phyloP scores from a whole-genome alignment of 2,329 filamentous ascomycete species.

The Ilyonectria mors-panacis region DNA sequence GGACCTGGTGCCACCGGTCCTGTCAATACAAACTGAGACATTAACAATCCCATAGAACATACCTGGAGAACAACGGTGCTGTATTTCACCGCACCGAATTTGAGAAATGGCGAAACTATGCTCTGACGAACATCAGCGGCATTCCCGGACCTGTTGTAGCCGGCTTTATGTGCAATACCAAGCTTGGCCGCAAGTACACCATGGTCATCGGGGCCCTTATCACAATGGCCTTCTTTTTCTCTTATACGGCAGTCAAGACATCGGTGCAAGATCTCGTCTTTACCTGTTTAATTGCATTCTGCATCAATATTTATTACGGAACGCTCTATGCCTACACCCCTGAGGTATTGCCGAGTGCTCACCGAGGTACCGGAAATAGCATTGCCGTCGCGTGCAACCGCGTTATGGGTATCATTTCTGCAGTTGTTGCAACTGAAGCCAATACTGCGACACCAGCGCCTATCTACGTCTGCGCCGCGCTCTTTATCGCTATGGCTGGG shows the following conservation, averaged over 20 bases:
- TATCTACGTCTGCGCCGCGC: slow-evolving; percentile 77
- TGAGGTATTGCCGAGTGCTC: slow-evolving; percentile 75
- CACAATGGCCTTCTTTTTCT: slow-evolving; percentile 82
- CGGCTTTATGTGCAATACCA: slow-evolving; percentile 73
- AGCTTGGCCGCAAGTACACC: slow-evolving; percentile 73
- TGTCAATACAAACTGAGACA: not conserved
- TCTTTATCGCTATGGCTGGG: slow-evolving; percentile 74
- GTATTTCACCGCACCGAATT: slow-evolving; percentile 66
- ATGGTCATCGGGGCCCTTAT: slow-evolving; percentile 77
- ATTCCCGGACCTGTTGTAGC: slow-evolving; percentile 80
- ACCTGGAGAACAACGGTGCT: slow-evolving; percentile 73
- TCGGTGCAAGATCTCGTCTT: slow-evolving; percentile 76
- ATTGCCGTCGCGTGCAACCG: slow-evolving; percentile 80
- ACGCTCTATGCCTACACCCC: slow-evolving; percentile 76
- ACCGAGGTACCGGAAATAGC: slow-evolving; percentile 82
- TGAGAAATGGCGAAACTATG: slow-evolving; percentile 81
- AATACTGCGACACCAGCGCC: slow-evolving; percentile 74
- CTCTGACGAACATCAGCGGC: slow-evolving; percentile 75
- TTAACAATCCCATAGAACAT: slow-evolving; percentile 55
- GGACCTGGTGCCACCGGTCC: too few species aligned
- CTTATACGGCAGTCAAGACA: slow-evolving; percentile 77
- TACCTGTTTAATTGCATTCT: slow-evolving; percentile 77
- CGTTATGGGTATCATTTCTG: slow-evolving; percentile 81
- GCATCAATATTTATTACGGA: slow-evolving; percentile 80
- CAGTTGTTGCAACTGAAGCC: slow-evolving; percentile 75